Evolutionary conservation across 768 basidiomycete genomes (phyloP).

Genomic region (Mycena capillaripes): DNA sequence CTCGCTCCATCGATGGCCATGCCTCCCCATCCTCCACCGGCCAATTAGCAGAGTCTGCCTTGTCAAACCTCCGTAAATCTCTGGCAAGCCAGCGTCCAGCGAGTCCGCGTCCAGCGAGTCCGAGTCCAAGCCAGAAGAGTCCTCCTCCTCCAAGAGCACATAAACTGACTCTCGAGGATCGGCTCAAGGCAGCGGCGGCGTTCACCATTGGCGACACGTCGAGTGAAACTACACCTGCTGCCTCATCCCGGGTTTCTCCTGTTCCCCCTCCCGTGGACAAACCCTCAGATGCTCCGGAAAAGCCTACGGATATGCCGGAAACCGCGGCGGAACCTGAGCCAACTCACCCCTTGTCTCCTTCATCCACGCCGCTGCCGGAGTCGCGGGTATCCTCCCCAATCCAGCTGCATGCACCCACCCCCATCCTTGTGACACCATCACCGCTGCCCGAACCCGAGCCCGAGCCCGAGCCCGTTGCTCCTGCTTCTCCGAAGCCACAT

Average conservation of each 20-base stretch:
- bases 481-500: conserved; percentile 22
- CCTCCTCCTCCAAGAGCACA: conserved; percentile 43
- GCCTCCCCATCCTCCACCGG: conserved; percentile 58
- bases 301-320: not conserved
- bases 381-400: conserved; percentile 47
- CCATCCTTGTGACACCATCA: conserved; percentile 1
- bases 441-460: not conserved
- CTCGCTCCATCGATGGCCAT: conserved; percentile 26
- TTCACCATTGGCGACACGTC: conserved; percentile 72
- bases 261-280: conserved; percentile 40
- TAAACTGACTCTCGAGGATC: conserved; percentile 81
- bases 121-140: conserved; percentile 45
- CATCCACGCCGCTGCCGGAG: conserved; percentile 59
- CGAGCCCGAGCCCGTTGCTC: not conserved
- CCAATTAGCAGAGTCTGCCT: conserved; percentile 73
- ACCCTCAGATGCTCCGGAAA: not conserved
- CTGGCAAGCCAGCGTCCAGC: conserved; percentile 65
- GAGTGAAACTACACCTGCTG: conserved; percentile 54
- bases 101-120: conserved; percentile 57
- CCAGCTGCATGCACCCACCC: conserved; percentile 27
- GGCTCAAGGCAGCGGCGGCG: conserved; percentile 71
- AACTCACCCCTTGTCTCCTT: conserved; percentile 54
- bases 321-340: not conserved
- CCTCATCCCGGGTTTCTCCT: conserved; percentile 59
- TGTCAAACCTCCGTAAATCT: conserved; percentile 75